Evolutionary conservation across 768 basidiomycete species (phyloP), one percentile per base, ranked within the genome.

Genomic region (Clathrus columnatus): DNA sequence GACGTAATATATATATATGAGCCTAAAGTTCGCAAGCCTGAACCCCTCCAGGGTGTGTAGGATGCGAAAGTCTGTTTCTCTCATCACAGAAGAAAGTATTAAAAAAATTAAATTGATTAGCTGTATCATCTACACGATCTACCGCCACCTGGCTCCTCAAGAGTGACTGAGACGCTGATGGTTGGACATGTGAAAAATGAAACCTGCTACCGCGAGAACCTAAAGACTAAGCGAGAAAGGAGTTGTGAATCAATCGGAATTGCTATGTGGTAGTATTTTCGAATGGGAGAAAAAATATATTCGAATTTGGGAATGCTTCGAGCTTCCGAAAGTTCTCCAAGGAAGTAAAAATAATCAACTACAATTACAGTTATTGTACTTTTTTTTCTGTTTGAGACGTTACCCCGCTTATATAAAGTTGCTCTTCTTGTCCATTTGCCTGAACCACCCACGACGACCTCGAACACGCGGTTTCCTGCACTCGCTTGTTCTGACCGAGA

Each of bases 211-310:
- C 72, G 76, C 50, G 70, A 76, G n/a, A n/a, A n/a, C n/a, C 57
- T 71, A 75, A 17, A 73, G 80, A 27, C 66, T 83, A 54, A 65
- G 63, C 48, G 67, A 64, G 36, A 63, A 61, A 16, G 62, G 65
- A 24, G 64, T 62, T 30, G 65, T 82, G 43, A 77, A 83, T 64
- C 70, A 74, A 16, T 65, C 59, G 6, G 80, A 77, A 65, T 69
- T 81, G 50, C 70, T 73, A 5, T n/a, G n/a, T n/a, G n/a, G 69
- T 76, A 5, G 66, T 82, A 46, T n/a, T 73, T 74, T 14, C 72
- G 85, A 43, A 67, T 87, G 29, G 84, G 80, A 29, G 83, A 78
- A 8, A 70, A 68, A 28, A 71, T 70, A 46, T 86, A 83, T 64
- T 5, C 66, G 76, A 41, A 60, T 79, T 42, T 68, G 71, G 20